A percentile compares a stretch with the other conserved stretches of the same genome.
Evolutionary conservation across 176 grass and related monocot species (phyloP).

Genomic region (Zizania latifolia): DNA sequence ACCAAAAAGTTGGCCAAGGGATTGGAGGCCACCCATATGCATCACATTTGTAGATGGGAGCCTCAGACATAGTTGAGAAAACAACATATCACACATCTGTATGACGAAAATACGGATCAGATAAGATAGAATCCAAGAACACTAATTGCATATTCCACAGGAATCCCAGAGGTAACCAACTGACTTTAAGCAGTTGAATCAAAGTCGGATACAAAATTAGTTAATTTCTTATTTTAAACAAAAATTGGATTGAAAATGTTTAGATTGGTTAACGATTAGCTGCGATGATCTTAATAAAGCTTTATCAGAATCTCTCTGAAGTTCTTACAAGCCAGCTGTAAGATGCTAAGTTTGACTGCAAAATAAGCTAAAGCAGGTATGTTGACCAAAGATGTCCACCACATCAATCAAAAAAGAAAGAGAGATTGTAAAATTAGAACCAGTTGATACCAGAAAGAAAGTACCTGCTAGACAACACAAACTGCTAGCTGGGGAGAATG

Average conservation of each 20-base stretch:
- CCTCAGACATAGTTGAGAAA: slow-evolving; percentile 84
- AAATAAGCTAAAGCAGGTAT: slow-evolving; percentile 8
- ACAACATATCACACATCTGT: slow-evolving; percentile 96
- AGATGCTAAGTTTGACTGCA: not conserved
- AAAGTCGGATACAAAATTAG: not conserved
- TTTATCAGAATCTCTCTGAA: not conserved
- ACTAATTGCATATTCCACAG: not conserved
- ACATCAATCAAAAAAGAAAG: not conserved
- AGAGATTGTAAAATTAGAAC: not conserved
- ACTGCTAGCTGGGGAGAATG: not conserved
- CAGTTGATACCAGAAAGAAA: not conserved
- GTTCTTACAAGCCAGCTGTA: not conserved
- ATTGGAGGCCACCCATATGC: slow-evolving; percentile 49
- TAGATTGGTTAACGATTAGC: not conserved
- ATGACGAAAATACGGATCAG: slow-evolving; percentile 22
- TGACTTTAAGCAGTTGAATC: not conserved
- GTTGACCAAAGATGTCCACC: not conserved
- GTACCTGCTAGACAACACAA: not conserved
- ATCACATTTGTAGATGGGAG: slow-evolving; percentile 49
- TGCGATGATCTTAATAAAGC: not conserved
- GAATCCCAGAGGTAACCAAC: not conserved
- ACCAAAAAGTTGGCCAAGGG: slow-evolving; percentile 65
- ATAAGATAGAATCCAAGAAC: not conserved
- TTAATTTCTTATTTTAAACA: not conserved
- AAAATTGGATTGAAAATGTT: slow-evolving; percentile 1